Conservation (phyloP, 2,329 filamentous ascomycete genomes). For the Diaporthe eres region DNA sequence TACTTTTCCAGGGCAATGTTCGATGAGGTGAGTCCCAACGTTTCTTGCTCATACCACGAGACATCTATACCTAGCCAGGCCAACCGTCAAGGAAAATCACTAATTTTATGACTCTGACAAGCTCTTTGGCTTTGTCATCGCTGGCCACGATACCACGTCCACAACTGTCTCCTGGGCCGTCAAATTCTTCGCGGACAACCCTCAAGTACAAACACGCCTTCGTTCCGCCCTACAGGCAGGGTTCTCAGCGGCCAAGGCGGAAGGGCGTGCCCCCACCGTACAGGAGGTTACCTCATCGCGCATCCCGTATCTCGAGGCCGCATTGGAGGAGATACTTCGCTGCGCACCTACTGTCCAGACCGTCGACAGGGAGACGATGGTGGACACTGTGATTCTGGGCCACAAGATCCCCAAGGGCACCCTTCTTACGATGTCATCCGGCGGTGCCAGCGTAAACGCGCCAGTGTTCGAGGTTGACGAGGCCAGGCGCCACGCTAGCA, state of each 20-base stretch:
- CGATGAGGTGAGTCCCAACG: neutral
- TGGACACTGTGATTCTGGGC: constrained; percentile 54
- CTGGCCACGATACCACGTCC: constrained; percentile 60
- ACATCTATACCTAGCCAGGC: neutral
- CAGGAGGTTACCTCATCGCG: constrained; percentile 51
- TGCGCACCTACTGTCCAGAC: constrained; percentile 61
- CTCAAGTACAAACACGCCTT: constrained; percentile 54
- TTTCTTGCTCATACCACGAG: neutral
- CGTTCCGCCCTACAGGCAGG: constrained; percentile 55
- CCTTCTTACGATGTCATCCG: constrained; percentile 57
- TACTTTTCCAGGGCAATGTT: neutral
- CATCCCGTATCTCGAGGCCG: constrained; percentile 60
- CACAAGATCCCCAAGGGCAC: constrained; percentile 58
- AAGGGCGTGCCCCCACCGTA: constrained; percentile 48
- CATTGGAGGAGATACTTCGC: constrained; percentile 60
- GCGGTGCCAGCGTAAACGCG: constrained; percentile 37
- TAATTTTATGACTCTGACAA: constrained; percentile 45
- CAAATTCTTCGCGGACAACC: constrained; percentile 55
- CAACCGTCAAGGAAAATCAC: constrained; percentile 16
- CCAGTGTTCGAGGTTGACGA: neutral
- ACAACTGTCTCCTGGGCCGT: constrained; percentile 59
- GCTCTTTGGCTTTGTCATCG: constrained; percentile 56
- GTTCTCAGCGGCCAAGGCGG: constrained; percentile 54
- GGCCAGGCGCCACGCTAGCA: neutral
- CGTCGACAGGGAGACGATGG: constrained; percentile 57